Percentiles rank a stretch among this genome's conserved stretches.
These are phyloP conservation scores for Epipyxis sp. DNA, from an alignment of 108 stramenopile species.

Conservation along the genomic window DNA sequence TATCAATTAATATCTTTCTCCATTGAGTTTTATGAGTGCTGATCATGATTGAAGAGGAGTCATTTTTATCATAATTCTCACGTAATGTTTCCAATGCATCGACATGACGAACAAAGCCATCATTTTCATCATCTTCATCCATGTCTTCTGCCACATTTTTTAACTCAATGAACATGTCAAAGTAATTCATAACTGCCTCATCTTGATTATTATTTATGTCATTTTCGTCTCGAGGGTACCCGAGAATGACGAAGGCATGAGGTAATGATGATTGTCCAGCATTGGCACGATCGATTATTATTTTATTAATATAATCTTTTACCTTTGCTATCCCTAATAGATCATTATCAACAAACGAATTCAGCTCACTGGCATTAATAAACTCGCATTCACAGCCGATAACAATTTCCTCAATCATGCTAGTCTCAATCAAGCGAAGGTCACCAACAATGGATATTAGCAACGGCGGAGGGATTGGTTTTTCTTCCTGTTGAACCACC, in stretches of 20 bases:
- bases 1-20: neutral
- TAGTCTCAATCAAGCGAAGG: neutral
- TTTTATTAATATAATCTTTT: neutral
- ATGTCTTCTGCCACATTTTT: neutral
- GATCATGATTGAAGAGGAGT: neutral
- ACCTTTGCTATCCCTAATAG: neutral
- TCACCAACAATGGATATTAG: neutral
- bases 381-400: neutral
- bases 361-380: neutral
- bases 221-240: slow-evolving; percentile 3
- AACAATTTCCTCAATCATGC: neutral
- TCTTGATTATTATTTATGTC: neutral
- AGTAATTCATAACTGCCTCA: neutral
- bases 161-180: neutral
- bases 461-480: neutral
- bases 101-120: neutral
- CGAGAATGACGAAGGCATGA: neutral
- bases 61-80: neutral
- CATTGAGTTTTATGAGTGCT: neutral
- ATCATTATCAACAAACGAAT: neutral
- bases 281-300: neutral
- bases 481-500: neutral
- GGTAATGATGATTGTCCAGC: too few species aligned
- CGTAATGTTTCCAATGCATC: slow-evolving; percentile 22
- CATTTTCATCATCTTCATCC: slow-evolving; percentile 16